Evolutionary conservation across 805 yeast genomes (phyloP).

Genomic region (Ogataea minuta): DNA sequence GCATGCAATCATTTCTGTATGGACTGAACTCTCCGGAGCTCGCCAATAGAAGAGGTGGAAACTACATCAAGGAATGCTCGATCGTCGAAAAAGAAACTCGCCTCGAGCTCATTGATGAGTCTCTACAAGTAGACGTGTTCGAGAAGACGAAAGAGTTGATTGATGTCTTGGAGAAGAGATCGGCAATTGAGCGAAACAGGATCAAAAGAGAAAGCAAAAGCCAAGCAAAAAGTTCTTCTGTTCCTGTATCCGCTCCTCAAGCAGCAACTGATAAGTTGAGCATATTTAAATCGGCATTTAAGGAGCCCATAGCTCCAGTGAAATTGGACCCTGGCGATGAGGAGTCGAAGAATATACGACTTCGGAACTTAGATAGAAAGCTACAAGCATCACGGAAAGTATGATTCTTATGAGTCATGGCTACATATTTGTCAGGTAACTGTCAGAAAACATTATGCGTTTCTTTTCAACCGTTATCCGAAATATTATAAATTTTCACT

Average conservation of each 20-base stretch:
- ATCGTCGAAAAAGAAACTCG: constrained; percentile 51
- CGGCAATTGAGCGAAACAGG: constrained; percentile 65
- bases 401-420: constrained; percentile 1
- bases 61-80: constrained; percentile 71
- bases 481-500: constrained; percentile 1
- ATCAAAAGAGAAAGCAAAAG: constrained; percentile 9
- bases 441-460: not conserved
- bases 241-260: too few relatives aligned
- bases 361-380: constrained; percentile 27
- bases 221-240: constrained; percentile 1
- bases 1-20: constrained; percentile 74
- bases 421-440: not conserved
- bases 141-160: constrained; percentile 61
- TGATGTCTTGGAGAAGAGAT: constrained; percentile 59
- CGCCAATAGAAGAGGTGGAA: constrained; percentile 59
- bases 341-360: constrained; percentile 14
- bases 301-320: constrained; percentile 10
- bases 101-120: constrained; percentile 58
- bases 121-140: constrained; percentile 57
- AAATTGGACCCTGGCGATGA: constrained; percentile 10
- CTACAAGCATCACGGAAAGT: constrained; percentile 12
- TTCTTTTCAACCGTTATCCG: constrained; percentile 6
- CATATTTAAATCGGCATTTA: constrained; percentile 27
- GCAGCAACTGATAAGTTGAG: constrained; percentile 18
- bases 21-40: constrained; percentile 73